Base-by-base conservation (phyloP, 1,284 basidiomycete species). In the Acaromyces ingoldii region DNA sequence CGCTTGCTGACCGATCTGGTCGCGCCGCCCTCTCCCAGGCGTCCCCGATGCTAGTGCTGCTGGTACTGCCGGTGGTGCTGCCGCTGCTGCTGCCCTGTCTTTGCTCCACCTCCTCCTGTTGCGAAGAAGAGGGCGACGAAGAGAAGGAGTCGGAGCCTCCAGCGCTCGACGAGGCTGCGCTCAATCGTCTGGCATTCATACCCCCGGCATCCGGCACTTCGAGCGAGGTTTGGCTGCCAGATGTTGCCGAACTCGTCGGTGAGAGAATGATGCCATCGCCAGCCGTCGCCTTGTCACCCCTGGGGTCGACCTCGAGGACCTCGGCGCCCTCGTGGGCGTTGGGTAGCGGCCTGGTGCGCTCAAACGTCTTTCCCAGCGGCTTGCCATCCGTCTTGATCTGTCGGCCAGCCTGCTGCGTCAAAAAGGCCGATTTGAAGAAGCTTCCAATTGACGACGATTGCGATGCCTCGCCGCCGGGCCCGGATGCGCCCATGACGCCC, bases 401-500 rank as follows among this genome's bases (percentile, higher is more conserved):
- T 19, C 55, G 57, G 17, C 66, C 66, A 1, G 68, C 51, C 4
- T 61, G 55, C 3, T 64, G 57, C n/a, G 57, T 58, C 9, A 63
- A 47, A 33, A 70, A 70, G 38, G 64, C 62, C 6, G 59, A 51
- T 45, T 68, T 70, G 50, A 70, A 51, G 1, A 63, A 60, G 3
- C 57, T 53, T 30, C 53, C 58, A 38, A 63, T 55, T n/a, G n/a
- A 11, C 58, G 53, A 3, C 51, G 53, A 6, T 58, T 49, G 30
- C 19, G 6, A 19, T 40, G 9, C 4, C n/a, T n/a, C n/a, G n/a
- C 25, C 22, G 19, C 17, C 26, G 31, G 33, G 24, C 26, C 15
- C 22, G 22, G 28, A 36, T 10, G 52, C 47, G 13, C 47, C 52
- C 17, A 59, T 46, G 44, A 19, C 29, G 9, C 28, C 29, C 7